These are phyloP conservation scores for Pythium coloratum DNA, from an alignment of 352 stramenopile genomes.

Conservation along the genomic window DNA sequence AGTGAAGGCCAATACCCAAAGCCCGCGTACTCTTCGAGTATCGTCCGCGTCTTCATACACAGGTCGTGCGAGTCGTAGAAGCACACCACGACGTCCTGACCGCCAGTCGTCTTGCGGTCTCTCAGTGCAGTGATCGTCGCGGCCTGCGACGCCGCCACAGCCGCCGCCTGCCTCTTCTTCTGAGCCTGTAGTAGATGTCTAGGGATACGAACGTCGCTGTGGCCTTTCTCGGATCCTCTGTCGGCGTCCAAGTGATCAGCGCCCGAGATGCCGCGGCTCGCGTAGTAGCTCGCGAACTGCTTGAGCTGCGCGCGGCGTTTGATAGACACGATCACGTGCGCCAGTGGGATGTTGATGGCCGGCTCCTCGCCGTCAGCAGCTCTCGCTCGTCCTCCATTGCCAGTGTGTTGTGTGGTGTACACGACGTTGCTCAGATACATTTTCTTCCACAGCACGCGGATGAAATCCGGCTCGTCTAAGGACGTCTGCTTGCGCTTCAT, in stretches of 20 bases:
- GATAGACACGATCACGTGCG: conserved; percentile 71
- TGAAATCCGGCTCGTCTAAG: conserved; percentile 63
- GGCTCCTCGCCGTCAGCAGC: not conserved
- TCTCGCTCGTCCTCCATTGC: not conserved
- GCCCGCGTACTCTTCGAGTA: conserved; percentile 21
- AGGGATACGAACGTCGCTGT: conserved; percentile 11
- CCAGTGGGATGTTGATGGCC: conserved; percentile 55
- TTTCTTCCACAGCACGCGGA: conserved; percentile 60
- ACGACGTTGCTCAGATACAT: conserved; percentile 61
- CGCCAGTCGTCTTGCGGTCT: conserved; percentile 11
- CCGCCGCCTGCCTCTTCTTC: conserved; percentile 16
- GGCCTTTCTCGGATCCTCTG: not conserved
- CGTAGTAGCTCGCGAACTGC: conserved; percentile 72
- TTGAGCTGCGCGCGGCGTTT: conserved; percentile 64
- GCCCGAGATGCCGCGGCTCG: conserved; percentile 61
- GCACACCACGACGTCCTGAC: conserved; percentile 34
- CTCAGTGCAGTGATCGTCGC: conserved; percentile 25
- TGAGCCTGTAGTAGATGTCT: conserved; percentile 18
- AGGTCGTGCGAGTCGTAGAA: conserved; percentile 34
- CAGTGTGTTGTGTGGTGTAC: conserved; percentile 26
- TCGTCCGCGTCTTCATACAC: conserved; percentile 21
- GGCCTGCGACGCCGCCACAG: conserved; percentile 8
- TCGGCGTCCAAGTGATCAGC: conserved; percentile 41
- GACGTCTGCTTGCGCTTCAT: conserved; percentile 39
- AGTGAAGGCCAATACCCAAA: not conserved